phyloP scores from a whole-genome alignment of 73 alveolate species.

The Paramecium primaurelia region DNA sequence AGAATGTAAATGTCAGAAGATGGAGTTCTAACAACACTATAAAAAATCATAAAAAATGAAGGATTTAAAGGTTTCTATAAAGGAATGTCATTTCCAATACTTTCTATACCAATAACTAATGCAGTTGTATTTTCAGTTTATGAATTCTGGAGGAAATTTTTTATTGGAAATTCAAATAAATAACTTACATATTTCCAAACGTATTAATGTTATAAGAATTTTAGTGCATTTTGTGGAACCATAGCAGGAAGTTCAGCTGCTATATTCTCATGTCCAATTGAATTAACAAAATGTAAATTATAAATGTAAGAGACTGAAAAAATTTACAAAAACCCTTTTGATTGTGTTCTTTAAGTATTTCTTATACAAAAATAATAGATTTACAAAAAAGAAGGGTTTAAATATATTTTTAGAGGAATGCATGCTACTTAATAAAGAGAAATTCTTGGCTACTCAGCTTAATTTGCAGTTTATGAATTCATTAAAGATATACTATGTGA shows the following conservation, averaged over 20 bases:
- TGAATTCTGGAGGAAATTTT: slow-evolving; percentile 59
- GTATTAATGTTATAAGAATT: not conserved
- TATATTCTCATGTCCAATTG: slow-evolving; percentile 63
- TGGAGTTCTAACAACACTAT: not conserved
- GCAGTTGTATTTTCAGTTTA: slow-evolving; percentile 66
- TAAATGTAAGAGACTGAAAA: slow-evolving; percentile 49
- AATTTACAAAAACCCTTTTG: slow-evolving; percentile 36
- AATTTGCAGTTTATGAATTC: slow-evolving; percentile 52
- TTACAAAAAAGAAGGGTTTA: slow-evolving; percentile 49
- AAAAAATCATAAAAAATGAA: slow-evolving; percentile 20
- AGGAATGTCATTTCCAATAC: slow-evolving; percentile 66
- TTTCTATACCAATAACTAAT: slow-evolving; percentile 64
- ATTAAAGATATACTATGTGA: not conserved
- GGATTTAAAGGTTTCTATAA: slow-evolving; percentile 58
- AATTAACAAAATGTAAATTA: slow-evolving; percentile 67
- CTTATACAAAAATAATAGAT: not conserved
- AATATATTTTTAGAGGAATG: slow-evolving; percentile 57
- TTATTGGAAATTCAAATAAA: not conserved
- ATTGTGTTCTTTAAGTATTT: slow-evolving; percentile 27
- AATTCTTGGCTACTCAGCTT: slow-evolving; percentile 54
- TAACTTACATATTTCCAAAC: slow-evolving; percentile 6
- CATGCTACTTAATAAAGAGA: slow-evolving; percentile 54
- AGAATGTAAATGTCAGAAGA: slow-evolving; percentile 53
- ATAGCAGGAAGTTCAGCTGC: slow-evolving; percentile 62
- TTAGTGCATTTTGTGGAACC: slow-evolving; percentile 59